Evolutionary conservation across 1,139 yeast genomes (phyloP), one percentile per base, ranked within the genome.

Genomic region (Taiozyma sp.): DNA sequence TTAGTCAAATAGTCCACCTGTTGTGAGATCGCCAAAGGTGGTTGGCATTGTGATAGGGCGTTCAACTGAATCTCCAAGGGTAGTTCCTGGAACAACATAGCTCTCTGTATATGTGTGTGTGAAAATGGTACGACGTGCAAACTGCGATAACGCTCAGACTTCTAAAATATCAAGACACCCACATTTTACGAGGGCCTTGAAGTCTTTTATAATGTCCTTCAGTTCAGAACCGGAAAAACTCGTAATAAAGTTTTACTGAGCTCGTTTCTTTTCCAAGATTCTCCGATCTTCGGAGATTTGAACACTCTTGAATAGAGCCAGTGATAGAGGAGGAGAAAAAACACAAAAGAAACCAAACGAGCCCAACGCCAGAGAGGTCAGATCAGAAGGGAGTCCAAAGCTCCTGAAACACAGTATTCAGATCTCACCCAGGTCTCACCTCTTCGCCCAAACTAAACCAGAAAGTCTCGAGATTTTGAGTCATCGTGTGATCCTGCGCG

Each of bases 21-120:
- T 22, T 24, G 12, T 2, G 46, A 41, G 14, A 50, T 28, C 12
- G 10, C 29, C 44, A 43, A 38, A 23, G 43, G 30, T n/a, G 34
- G 42, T 22, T 36, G 19, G 19, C 43, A 8, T 16, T 46, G 45
- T 22, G 44, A 39, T 10, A 41, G 8, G 13, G 41, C 43, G n/a
- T 51, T 48, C 6, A 51, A 30, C 28, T 51, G 45, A 16, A 51
- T 36, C 32, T 51, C 53, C 4, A 43, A 46, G 19, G 53, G 53
- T 32, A 51, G 38, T 6, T 30, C 28, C 27, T 41, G 24, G 40
- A 45, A 29, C 14, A 19, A 9, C 41, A 38, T 38, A 13, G 16
- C 14, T 38, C 41, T 38, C 41, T 38, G 10, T 9, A 38, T 38
- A 19, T 4, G 24, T 19, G 24, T 9, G 4, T 38, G 24, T 19